Evolutionary conservation across 2,329 filamentous ascomycete species (phyloP).

Genomic region (Colletotrichum karsti): DNA sequence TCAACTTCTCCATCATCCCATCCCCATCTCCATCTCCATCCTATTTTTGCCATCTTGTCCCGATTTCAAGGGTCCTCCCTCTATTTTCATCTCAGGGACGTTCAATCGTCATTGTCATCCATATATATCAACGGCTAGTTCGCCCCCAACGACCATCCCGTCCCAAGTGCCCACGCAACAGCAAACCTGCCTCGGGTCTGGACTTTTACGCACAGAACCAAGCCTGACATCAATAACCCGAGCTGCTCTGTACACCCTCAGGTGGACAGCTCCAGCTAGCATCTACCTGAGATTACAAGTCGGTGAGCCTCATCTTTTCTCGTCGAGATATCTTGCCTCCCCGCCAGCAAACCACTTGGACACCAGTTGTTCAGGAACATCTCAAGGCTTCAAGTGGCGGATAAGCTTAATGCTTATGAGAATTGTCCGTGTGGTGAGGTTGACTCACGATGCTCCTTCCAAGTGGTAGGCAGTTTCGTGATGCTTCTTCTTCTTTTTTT

Average conservation of each 20-base stretch:
- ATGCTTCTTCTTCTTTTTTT: background rate
- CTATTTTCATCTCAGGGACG: background rate
- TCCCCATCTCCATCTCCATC: background rate
- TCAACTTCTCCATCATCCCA: background rate
- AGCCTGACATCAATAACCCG: background rate
- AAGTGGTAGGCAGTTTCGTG: background rate
- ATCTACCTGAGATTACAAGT: background rate
- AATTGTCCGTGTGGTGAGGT: too few relatives aligned
- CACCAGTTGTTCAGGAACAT: too few relatives aligned
- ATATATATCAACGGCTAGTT: slow-evolving; percentile 14
- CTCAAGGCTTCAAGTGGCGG: too few relatives aligned
- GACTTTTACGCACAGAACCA: background rate
- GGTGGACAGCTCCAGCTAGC: background rate
- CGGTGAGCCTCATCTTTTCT: slow-evolving; percentile 19
- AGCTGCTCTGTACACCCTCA: background rate
- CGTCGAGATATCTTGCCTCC: too few relatives aligned
- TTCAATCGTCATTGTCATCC: background rate
- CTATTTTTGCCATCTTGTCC: background rate
- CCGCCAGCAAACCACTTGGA: too few relatives aligned
- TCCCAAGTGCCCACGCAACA: background rate
- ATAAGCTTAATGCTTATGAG: too few relatives aligned
- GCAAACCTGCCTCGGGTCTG: background rate
- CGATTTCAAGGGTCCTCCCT: background rate
- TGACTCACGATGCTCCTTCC: background rate
- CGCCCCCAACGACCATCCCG: slow-evolving; percentile 7